Evolutionary conservation across 2,329 filamentous ascomycete species (phyloP), one percentile per base, ranked within the genome.

Genomic region (Ophiocordyceps australis): DNA sequence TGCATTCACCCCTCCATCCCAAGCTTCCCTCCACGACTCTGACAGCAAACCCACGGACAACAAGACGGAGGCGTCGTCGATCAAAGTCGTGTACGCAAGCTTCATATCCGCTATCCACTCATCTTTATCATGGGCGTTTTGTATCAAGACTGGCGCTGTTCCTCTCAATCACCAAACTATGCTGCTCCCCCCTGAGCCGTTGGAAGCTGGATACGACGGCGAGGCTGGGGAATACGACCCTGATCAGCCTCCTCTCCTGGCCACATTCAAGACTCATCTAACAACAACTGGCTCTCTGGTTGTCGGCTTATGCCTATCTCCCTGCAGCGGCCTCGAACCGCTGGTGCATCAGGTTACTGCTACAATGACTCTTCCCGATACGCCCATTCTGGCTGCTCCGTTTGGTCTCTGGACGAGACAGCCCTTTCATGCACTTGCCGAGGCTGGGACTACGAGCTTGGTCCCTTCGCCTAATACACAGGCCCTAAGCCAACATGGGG

Each of bases 201-300:
- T 30, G 13, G 29, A 32, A 26, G 22, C 25, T n/a, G n/a, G n/a
- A n/a, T n/a, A n/a, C n/a, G n/a, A n/a, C 17, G 25, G 30, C 17
- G 37, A 36, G 16, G 30, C 32, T 7, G 35, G 38, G 15, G 35
- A 32, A 17, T 25, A 31, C 9, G 24, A 28, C 10, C 17, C 34
- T n/a, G 36, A 35, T 23, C 31, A 30, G 9, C 30, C 37, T 11
- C 41, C 42, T 10, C 32, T 61, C 3, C 42, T 64, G 14, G 65
- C 59, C 3, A 65, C 59, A 6, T 53, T 71, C 11, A 56, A 58
- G 24, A 52, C 60, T 7, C 65, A 65, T 32, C 40, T 71, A 26
- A 70, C 65, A 5, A 69, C 62, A 2, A 62, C 60, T 0, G 66
- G 66, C 3, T 54, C 55, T 9, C 46, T 72, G 7, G 43, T 70